These are phyloP conservation scores for Nemania sp. DNA, from an alignment of 2,329 filamentous ascomycete genomes.

Conservation along the genomic window DNA sequence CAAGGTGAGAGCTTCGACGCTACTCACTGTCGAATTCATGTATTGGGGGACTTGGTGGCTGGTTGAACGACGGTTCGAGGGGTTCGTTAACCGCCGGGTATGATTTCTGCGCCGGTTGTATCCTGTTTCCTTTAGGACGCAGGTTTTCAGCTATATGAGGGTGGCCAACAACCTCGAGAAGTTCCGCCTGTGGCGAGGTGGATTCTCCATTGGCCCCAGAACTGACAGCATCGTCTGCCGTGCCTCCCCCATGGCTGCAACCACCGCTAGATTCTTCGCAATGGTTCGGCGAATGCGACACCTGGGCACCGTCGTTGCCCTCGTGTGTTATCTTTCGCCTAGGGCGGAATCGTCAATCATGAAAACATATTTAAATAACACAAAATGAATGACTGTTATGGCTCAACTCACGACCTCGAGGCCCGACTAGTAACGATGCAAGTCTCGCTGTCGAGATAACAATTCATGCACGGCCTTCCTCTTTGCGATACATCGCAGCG, in stretches of 20 bases:
- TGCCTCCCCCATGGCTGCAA: conserved; percentile 33
- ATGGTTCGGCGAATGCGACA: conserved; percentile 40
- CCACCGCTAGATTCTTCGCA: no score
- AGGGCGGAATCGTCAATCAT: conserved; percentile 16
- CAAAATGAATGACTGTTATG: neutral
- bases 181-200: conserved; percentile 27
- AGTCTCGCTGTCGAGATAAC: conserved; percentile 54
- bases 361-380: neutral
- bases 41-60: conserved; percentile 24
- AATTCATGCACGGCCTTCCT: conserved; percentile 57
- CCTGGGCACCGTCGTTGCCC: conserved; percentile 35
- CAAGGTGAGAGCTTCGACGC: neutral
- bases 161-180: conserved; percentile 24
- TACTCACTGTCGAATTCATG: conserved; percentile 31
- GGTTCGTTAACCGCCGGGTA: conserved; percentile 19
- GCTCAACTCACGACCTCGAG: conserved; percentile 44
- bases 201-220: conserved; percentile 37
- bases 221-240: conserved; percentile 38
- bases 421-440: conserved; percentile 48
- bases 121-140: conserved; percentile 19
- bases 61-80: conserved; percentile 25
- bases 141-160: conserved; percentile 19
- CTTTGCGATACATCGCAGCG: conserved; percentile 55
- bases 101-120: conserved; percentile 20
- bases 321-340: conserved; percentile 41